These are phyloP conservation scores for Colletotrichum musae DNA, from an alignment of 2,329 filamentous ascomycete species.

Conservation along the genomic window DNA sequence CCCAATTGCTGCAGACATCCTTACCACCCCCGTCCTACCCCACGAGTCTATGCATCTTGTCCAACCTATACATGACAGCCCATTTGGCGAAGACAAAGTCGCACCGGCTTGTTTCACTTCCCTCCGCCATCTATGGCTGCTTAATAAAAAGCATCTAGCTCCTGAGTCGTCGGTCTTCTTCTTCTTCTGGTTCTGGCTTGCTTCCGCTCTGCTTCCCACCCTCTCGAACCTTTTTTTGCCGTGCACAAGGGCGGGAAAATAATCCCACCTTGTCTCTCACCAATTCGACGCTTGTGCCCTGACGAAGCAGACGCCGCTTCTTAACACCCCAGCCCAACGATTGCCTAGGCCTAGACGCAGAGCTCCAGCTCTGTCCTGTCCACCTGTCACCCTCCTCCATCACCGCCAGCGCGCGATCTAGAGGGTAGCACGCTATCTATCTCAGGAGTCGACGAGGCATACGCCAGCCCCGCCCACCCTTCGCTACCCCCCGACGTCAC, in stretches of 20 bases:
- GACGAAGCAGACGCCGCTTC: constrained; percentile 14
- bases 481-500: constrained; percentile 11
- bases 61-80: constrained; percentile 41
- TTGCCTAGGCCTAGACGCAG: background rate
- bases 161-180: constrained; percentile 19
- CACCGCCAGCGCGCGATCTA: background rate
- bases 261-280: constrained; percentile 22
- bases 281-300: constrained; percentile 20
- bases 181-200: background rate
- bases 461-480: background rate
- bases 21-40: constrained; percentile 38
- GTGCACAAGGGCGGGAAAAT: constrained; percentile 31
- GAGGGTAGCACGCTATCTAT: background rate
- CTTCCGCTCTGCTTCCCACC: constrained; percentile 19
- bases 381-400: background rate
- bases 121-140: constrained; percentile 38
- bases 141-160: constrained; percentile 37
- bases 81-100: constrained; percentile 45
- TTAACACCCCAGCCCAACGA: background rate
- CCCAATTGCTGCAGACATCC: constrained; percentile 39
- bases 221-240: constrained; percentile 25
- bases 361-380: background rate
- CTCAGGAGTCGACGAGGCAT: constrained; percentile 5
- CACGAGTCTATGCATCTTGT: constrained; percentile 41
- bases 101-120: constrained; percentile 55